A percentile compares a stretch with the other conserved stretches of the same genome.
Evolutionary conservation across 768 basidiomycete genomes (phyloP).

Genomic region (Trametopsis cervina): DNA sequence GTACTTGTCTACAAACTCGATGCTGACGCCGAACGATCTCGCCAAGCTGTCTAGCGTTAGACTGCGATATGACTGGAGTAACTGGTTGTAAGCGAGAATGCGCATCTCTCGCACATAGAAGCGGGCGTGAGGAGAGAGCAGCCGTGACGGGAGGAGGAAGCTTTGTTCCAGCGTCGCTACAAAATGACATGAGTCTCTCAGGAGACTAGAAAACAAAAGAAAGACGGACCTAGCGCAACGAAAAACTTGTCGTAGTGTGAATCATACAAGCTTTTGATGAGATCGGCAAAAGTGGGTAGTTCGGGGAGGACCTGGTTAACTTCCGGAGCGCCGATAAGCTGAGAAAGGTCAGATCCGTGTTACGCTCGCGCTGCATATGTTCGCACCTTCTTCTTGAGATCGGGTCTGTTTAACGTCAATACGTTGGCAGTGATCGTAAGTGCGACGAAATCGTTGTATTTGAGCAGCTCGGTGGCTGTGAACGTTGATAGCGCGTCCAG

Average conservation of each 20-base stretch:
- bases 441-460: constrained; percentile 86
- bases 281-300: constrained; percentile 73
- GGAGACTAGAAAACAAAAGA: constrained; percentile 1
- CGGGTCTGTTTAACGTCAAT: constrained; percentile 71
- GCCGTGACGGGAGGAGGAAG: constrained; percentile 79
- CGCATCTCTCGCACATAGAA: constrained; percentile 96
- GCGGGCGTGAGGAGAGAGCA: constrained; percentile 79
- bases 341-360: neutral
- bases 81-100: constrained; percentile 85
- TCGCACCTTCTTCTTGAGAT: constrained; percentile 86
- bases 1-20: constrained; percentile 81
- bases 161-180: constrained; percentile 84
- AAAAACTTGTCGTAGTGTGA: constrained; percentile 96
- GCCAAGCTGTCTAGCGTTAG: constrained; percentile 84
- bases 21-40: constrained; percentile 82
- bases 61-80: constrained; percentile 87
- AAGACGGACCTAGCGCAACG: constrained; percentile 63
- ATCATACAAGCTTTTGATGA: constrained; percentile 83
- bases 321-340: constrained; percentile 81
- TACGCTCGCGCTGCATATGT: neutral
- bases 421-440: constrained; percentile 77
- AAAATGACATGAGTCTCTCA: constrained; percentile 2
- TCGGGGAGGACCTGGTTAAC: constrained; percentile 81
- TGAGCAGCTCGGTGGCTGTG: constrained; percentile 83
- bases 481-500: constrained; percentile 92